Percentiles rank a stretch among this genome's conserved stretches.
Evolutionary conservation across 2,329 filamentous ascomycete genomes (phyloP).

Genomic region (Ophioceras dolichostomum): DNA sequence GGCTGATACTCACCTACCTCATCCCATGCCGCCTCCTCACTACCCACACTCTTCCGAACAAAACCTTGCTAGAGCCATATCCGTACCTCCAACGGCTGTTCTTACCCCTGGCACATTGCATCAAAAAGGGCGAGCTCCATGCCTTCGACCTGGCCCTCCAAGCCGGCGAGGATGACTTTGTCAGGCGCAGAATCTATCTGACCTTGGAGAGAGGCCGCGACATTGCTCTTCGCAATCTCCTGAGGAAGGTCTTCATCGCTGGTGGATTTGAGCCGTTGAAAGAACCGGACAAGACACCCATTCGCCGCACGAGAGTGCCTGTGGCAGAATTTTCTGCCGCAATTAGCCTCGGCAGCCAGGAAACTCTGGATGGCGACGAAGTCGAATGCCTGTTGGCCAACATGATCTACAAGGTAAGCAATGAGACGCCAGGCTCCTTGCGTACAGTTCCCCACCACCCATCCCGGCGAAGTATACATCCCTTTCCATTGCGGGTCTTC

Average conservation of each 20-base stretch:
- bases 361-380: constrained; percentile 72
- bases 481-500: too few relatives aligned
- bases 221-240: constrained; percentile 79
- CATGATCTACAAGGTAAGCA: constrained; percentile 96
- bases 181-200: constrained; percentile 85
- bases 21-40: constrained; percentile 89
- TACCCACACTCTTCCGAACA: constrained; percentile 69
- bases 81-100: constrained; percentile 70
- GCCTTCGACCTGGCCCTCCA: constrained; percentile 75
- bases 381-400: constrained; percentile 93
- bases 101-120: constrained; percentile 62
- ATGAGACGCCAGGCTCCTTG: too few relatives aligned
- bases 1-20: constrained; percentile 85
- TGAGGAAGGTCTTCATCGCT: constrained; percentile 80
- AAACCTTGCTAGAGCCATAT: constrained; percentile 57
- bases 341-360: constrained; percentile 58
- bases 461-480: too few relatives aligned
- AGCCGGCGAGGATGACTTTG: constrained; percentile 80
- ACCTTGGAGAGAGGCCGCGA: constrained; percentile 88
- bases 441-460: too few relatives aligned
- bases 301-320: constrained; percentile 66
- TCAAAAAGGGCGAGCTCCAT: constrained; percentile 69
- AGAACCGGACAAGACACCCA: constrained; percentile 47
- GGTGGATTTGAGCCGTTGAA: constrained; percentile 73
- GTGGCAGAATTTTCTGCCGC: constrained; percentile 78